These are phyloP conservation scores for Penicillium riverlandense DNA, from an alignment of 495 filamentous ascomycete species.

Conservation along the genomic window DNA sequence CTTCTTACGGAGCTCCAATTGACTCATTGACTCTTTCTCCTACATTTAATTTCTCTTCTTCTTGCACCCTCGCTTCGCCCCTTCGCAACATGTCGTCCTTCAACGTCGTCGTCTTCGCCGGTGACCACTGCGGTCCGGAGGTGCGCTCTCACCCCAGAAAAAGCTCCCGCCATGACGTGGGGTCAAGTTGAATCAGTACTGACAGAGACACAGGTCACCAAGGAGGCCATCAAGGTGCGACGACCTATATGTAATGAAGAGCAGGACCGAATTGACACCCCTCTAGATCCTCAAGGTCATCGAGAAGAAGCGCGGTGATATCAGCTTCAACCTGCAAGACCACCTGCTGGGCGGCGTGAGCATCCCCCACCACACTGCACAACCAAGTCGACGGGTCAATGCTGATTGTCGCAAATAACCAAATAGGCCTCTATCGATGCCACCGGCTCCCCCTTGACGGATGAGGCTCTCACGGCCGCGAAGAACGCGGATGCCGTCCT, in stretches of 20 bases:
- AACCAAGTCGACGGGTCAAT: background rate
- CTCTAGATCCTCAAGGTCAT: conserved; percentile 58
- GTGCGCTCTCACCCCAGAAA: conserved; percentile 36
- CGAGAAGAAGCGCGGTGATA: conserved; percentile 53
- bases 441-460: conserved; percentile 69
- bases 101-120: conserved; percentile 65
- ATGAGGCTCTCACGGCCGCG: conserved; percentile 76
- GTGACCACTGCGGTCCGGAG: conserved; percentile 95
- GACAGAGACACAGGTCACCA: conserved; percentile 38
- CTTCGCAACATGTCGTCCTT: conserved; percentile 37
- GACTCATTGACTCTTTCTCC: background rate
- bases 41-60: background rate
- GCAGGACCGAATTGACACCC: background rate
- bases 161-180: background rate
- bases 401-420: background rate
- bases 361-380: conserved; percentile 9
- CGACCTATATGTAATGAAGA: background rate
- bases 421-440: conserved; percentile 73
- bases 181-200: conserved; percentile 6
- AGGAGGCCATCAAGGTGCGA: conserved; percentile 78
- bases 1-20: conserved; percentile 17
- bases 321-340: conserved; percentile 84
- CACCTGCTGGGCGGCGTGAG: conserved; percentile 90
- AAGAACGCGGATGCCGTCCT: conserved; percentile 89
- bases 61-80: too few relatives aligned